A percentile compares a stretch with the other conserved stretches of the same genome.
Conservation (phyloP, 2,329 filamentous ascomycete species). For the Fusarium sterilihyphosum region DNA sequence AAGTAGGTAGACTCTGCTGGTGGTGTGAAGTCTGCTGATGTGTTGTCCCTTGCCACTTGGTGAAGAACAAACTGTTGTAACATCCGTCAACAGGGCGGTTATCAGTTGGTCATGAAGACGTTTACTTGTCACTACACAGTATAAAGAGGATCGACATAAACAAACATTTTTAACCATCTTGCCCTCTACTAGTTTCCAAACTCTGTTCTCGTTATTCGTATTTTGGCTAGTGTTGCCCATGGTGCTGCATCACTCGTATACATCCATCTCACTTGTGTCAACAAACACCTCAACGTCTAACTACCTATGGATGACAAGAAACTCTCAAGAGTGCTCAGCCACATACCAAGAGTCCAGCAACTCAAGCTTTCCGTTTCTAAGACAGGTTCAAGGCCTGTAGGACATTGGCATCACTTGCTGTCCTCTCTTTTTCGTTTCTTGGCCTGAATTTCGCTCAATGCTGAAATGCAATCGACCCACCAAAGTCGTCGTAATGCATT, state of each 20-base stretch:
- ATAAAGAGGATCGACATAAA: not conserved
- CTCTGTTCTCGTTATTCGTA: not conserved
- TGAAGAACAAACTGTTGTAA: not conserved
- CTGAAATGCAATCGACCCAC: conserved; percentile 20
- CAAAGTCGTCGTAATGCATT: conserved; percentile 36
- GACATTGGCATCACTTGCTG: conserved; percentile 2
- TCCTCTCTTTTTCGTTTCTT: conserved; percentile 14
- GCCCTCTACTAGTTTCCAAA: not conserved
- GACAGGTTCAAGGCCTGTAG: conserved; percentile 11
- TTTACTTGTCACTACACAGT: not conserved
- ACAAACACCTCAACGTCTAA: not conserved
- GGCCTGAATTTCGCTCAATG: conserved; percentile 18
- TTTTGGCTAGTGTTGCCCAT: conserved; percentile 8
- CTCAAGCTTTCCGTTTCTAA: not conserved
- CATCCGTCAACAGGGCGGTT: not conserved
- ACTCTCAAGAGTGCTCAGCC: conserved; percentile 29
- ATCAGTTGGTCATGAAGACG: not conserved
- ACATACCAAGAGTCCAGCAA: not conserved
- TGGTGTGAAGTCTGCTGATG: not conserved
- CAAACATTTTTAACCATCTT: not conserved
- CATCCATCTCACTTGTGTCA: conserved; percentile 2
- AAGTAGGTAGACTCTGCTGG: not conserved
- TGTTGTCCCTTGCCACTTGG: not conserved
- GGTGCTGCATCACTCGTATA: conserved; percentile 16
- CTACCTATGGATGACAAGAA: not conserved